phyloP scores from a whole-genome alignment of 2,329 filamentous ascomycete species.

The Sporothrix curviconia region DNA sequence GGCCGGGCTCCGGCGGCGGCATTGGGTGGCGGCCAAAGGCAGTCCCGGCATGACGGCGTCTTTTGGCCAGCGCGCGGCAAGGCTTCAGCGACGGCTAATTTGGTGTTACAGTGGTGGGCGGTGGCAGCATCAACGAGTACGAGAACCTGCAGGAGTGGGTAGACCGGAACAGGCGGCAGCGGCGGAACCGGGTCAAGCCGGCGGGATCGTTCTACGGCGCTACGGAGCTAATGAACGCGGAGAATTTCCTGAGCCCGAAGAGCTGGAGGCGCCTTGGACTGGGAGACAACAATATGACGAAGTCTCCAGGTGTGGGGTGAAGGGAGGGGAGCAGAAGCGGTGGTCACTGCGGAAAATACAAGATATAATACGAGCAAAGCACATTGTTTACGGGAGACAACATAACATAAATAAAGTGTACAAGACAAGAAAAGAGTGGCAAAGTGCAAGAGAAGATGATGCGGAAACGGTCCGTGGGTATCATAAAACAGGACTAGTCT shows the following conservation, averaged over 20 bases:
- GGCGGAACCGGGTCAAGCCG: constrained; percentile 58
- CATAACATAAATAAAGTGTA: background rate
- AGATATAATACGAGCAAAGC: background rate
- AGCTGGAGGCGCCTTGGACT: constrained; percentile 57
- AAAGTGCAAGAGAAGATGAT: background rate
- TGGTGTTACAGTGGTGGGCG: constrained; percentile 95
- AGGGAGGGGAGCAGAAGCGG: no score
- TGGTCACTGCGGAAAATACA: background rate
- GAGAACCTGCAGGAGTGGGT: constrained; percentile 97
- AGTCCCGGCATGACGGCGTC: constrained; percentile 66
- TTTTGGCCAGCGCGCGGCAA: constrained; percentile 84
- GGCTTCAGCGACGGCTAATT: constrained; percentile 83
- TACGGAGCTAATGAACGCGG: constrained; percentile 70
- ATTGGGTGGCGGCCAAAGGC: constrained; percentile 34
- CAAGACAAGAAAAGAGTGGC: no score
- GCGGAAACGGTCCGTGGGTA: background rate
- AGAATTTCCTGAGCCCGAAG: constrained; percentile 58
- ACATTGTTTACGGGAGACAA: background rate
- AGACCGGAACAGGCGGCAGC: constrained; percentile 56
- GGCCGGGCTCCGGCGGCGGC: constrained; percentile 23
- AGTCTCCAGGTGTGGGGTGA: background rate
- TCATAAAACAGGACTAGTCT: constrained; percentile 5
- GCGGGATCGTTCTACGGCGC: constrained; percentile 90
- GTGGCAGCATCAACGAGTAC: constrained; percentile 98
- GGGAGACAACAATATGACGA: constrained; percentile 39